phyloP scores from a whole-genome alignment of 2,329 filamentous ascomycete species.

The Didymella segeticola region DNA sequence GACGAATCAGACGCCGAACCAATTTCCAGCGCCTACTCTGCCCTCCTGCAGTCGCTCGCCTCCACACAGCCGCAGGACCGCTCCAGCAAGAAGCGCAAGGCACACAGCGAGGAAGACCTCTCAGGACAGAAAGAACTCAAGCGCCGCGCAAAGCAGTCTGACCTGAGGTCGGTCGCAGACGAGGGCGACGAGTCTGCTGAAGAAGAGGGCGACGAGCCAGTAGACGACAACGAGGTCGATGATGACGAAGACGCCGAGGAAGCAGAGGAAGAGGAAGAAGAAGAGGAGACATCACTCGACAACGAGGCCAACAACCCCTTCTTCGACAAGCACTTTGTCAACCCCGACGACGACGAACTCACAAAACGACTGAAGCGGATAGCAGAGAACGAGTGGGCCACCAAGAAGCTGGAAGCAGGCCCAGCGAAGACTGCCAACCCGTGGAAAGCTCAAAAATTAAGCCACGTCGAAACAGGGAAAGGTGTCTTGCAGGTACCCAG shows the following conservation, averaged over 20 bases:
- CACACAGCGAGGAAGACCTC: slow-evolving; percentile 42
- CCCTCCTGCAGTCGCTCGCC: slow-evolving; percentile 62
- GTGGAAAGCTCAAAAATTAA: slow-evolving; percentile 54
- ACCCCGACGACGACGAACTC: slow-evolving; percentile 68
- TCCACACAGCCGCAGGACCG: slow-evolving; percentile 52
- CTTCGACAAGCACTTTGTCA: slow-evolving; percentile 81
- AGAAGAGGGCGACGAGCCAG: slow-evolving; percentile 16
- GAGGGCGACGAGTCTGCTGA: slow-evolving; percentile 3
- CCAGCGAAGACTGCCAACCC: slow-evolving; percentile 45
- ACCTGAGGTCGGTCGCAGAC: background rate
- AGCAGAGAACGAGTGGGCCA: slow-evolving; percentile 57
- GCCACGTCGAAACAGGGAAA: slow-evolving; percentile 32
- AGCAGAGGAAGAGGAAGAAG: slow-evolving; percentile 22
- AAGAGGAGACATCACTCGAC: slow-evolving; percentile 47
- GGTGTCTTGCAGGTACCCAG: slow-evolving; percentile 38
- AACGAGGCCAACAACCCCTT: slow-evolving; percentile 59
- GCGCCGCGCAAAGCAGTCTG: slow-evolving; percentile 8
- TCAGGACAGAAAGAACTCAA: background rate
- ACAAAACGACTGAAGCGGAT: slow-evolving; percentile 58
- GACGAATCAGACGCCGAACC: slow-evolving; percentile 31
- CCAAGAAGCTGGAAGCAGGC: slow-evolving; percentile 43
- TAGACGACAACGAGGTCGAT: slow-evolving; percentile 12
- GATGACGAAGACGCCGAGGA: slow-evolving; percentile 24
- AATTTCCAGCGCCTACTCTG: slow-evolving; percentile 58
- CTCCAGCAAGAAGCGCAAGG: slow-evolving; percentile 61